Evolutionary conservation across 306 rosid species (phyloP), one percentile per base, ranked within the genome.

Genomic region (Medicago arabica): DNA sequence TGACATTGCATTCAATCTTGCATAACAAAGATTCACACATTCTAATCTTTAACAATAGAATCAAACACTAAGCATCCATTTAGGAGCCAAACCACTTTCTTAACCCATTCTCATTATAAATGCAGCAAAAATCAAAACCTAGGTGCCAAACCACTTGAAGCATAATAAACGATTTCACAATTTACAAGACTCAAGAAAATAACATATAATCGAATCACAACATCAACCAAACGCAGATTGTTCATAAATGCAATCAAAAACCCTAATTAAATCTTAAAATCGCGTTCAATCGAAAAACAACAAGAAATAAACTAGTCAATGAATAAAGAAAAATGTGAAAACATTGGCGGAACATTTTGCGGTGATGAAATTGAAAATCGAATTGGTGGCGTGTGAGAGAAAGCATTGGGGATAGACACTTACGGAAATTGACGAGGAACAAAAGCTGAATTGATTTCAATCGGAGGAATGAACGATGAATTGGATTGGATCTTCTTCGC

Each of bases 381-480:
- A 77, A 49, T 50, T 21, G 19, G 41, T 28, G 69, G 2, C 0
- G 51, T 10, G 44, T 9, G 54, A 2, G 36, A 47, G 43, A 36
- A 55, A 68, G 69, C 7, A 7, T 18, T 17, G 15, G 71, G 36
- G 44, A 58, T 59, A 58, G 21, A 28, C 15, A 34, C 60, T 83
- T 78, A 83, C 86, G 59, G 71, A 73, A 40, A 55, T 46, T 36
- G 66, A 49, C 50, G 43, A 59, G 82, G 76, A 78, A 67, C 71
- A 69, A 82, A 44, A 41, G 74, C 68, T 31, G 74, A 72, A 78
- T 47, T 9, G 70, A 53, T 40, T 62, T 49, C 63, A 72, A 72
- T 53, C 54, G 36, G 39, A 47, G 68, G 69, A 69, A 41, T 18
- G 47, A 75, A 62, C 43, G 71, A 5, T 70, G 60, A 9, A 47